phyloP scores from a whole-genome alignment of 108 stramenopile genomes.

The Skeletonema potamos region DNA sequence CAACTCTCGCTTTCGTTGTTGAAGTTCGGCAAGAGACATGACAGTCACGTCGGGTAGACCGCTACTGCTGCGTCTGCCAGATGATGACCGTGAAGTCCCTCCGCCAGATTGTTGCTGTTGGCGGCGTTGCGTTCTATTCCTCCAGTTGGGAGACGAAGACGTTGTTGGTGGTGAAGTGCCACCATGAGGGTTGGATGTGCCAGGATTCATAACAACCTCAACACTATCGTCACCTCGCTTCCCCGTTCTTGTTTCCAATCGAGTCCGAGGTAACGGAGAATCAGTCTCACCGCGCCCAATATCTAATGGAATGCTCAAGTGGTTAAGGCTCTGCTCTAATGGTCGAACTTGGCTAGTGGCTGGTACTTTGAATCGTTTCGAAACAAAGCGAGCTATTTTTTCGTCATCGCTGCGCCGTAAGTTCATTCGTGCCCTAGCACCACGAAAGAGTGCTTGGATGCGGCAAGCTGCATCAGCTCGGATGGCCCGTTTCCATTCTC shows the following conservation, averaged over 20 bases:
- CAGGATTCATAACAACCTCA: constrained; percentile 29
- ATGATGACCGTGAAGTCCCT: constrained; percentile 15
- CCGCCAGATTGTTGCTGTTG: constrained; percentile 15
- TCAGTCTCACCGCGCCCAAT: constrained; percentile 49
- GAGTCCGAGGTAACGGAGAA: constrained; percentile 26
- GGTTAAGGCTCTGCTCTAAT: constrained; percentile 30
- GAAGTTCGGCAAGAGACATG: constrained; percentile 70
- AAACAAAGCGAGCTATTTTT: constrained; percentile 51
- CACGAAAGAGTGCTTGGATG: constrained; percentile 82
- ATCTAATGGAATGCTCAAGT: constrained; percentile 77
- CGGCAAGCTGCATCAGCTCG: constrained; percentile 84
- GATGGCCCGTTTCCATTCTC: constrained; percentile 89
- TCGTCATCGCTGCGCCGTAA: constrained; percentile 56
- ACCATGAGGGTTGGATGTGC: constrained; percentile 11
- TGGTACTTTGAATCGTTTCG: constrained; percentile 41
- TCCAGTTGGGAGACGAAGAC: constrained; percentile 38
- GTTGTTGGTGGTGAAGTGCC: background rate
- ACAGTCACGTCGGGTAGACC: constrained; percentile 41
- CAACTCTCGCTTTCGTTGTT: constrained; percentile 75
- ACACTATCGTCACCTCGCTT: constrained; percentile 36
- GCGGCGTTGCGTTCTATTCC: constrained; percentile 26
- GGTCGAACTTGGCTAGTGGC: constrained; percentile 6
- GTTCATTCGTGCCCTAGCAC: constrained; percentile 50
- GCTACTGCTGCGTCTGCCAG: constrained; percentile 9
- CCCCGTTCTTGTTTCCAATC: constrained; percentile 31